Conservation (phyloP, 495 filamentous ascomycete genomes). For the Daldinia decipiens region DNA sequence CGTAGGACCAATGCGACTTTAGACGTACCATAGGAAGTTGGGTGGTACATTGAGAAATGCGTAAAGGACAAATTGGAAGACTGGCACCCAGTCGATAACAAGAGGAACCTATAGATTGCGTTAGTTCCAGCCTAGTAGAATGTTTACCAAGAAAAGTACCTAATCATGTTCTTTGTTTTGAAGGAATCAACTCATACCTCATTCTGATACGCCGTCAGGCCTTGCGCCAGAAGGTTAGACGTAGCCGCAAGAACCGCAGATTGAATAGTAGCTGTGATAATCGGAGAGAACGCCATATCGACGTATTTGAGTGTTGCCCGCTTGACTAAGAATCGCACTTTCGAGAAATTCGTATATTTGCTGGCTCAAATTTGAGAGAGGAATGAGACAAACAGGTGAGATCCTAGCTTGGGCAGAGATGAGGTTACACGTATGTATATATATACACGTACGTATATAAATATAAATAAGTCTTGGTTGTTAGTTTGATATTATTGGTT, state of each 20-base stretch:
- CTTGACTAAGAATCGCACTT: background rate
- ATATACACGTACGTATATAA: background rate
- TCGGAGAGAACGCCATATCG: conserved; percentile 59
- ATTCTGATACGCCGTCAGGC: conserved; percentile 72
- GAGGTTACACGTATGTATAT: background rate
- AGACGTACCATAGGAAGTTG: conserved; percentile 85
- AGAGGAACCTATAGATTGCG: conserved; percentile 56
- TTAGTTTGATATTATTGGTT: background rate
- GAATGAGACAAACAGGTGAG: background rate
- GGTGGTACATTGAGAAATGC: conserved; percentile 79
- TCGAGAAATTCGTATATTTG: background rate
- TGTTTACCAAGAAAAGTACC: background rate
- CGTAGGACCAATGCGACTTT: background rate
- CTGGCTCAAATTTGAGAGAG: background rate
- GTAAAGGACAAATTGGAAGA: conserved; percentile 84
- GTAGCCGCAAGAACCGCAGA: conserved; percentile 74
- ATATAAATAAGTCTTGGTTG: background rate
- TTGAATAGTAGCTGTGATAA: conserved; percentile 75
- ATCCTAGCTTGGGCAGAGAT: background rate
- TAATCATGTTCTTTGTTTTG: background rate
- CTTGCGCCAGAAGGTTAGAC: conserved; percentile 86
- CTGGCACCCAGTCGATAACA: conserved; percentile 66
- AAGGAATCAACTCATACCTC: conserved; percentile 59
- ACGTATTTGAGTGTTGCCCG: background rate
- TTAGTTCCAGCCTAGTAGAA: conserved; percentile 15